Percentiles rank a stretch among this genome's conserved stretches.
Conservation (phyloP, 805 yeast species). For the Scheffersomyces coipomensis region DNA sequence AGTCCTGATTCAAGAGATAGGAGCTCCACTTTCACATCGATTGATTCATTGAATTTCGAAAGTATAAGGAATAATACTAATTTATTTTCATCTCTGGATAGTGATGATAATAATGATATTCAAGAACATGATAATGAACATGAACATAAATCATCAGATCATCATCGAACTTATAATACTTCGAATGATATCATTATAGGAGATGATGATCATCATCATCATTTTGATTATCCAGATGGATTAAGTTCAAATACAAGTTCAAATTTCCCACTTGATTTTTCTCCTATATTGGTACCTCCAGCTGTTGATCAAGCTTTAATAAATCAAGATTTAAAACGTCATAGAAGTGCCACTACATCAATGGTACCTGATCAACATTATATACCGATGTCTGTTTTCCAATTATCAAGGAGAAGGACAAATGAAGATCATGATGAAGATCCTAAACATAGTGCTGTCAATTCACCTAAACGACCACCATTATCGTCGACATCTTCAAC, state of each 20-base stretch:
- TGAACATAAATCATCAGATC: too few species aligned
- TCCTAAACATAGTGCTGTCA: too few species aligned
- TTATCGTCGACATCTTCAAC: too few species aligned
- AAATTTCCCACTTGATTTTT: too few species aligned
- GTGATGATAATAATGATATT: not conserved
- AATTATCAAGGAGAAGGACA: not conserved
- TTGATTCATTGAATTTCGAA: conserved; percentile 7
- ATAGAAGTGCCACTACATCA: conserved; percentile 4
- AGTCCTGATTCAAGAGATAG: conserved; percentile 1
- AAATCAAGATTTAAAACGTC: not conserved
- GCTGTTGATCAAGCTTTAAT: too few species aligned
- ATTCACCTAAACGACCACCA: too few species aligned
- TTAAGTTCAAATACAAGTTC: too few species aligned
- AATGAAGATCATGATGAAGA: not conserved
- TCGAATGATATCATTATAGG: too few species aligned
- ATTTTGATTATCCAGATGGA: too few species aligned
- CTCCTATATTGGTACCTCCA: too few species aligned
- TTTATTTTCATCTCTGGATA: not conserved
- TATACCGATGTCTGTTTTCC: not conserved
- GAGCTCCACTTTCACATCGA: conserved; percentile 8
- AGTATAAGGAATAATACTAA: not conserved
- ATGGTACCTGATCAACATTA: not conserved
- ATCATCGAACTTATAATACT: too few species aligned
- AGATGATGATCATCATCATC: too few species aligned
- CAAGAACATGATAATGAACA: not conserved